Evolutionary conservation across 139 green algal genomes (phyloP).

Genomic region (Volvox reticuliferus): DNA sequence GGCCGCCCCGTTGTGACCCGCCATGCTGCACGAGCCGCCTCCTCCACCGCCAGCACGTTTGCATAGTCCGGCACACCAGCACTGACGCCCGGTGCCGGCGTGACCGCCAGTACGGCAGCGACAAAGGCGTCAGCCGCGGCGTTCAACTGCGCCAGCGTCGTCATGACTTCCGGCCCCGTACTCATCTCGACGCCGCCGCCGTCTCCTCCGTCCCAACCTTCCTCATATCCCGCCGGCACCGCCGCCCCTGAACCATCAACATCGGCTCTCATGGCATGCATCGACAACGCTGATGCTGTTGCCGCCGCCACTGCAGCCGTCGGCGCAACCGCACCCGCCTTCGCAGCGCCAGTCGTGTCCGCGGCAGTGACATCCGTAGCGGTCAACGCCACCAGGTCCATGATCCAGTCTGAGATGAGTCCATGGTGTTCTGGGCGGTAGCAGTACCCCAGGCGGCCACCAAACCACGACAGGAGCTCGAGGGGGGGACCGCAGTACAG

Average conservation of each 20-base stretch:
- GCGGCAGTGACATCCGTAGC: not conserved
- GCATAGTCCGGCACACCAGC: slow-evolving; percentile 35
- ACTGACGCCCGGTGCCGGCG: slow-evolving; percentile 18
- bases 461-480: slow-evolving; percentile 62
- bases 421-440: slow-evolving; percentile 50
- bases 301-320: not conserved
- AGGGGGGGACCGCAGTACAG: slow-evolving; percentile 60
- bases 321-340: not conserved
- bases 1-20: no score
- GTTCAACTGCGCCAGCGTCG: not conserved
- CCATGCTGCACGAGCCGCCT: not conserved
- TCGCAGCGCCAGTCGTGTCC: not conserved
- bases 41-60: not conserved
- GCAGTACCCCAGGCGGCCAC: slow-evolving; percentile 50
- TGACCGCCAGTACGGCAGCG: not conserved
- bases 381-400: slow-evolving; percentile 61
- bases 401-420: slow-evolving; percentile 61
- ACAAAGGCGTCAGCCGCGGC: slow-evolving; percentile 33
- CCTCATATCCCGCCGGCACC: not conserved
- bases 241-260: not conserved
- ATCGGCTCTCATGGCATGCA: not conserved
- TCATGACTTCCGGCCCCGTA: not conserved
- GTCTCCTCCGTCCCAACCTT: no score
- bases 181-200: not conserved
- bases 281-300: not conserved